These are phyloP conservation scores for Boletus albobrunnescens DNA, from an alignment of 1,284 basidiomycete genomes.

Conservation along the genomic window DNA sequence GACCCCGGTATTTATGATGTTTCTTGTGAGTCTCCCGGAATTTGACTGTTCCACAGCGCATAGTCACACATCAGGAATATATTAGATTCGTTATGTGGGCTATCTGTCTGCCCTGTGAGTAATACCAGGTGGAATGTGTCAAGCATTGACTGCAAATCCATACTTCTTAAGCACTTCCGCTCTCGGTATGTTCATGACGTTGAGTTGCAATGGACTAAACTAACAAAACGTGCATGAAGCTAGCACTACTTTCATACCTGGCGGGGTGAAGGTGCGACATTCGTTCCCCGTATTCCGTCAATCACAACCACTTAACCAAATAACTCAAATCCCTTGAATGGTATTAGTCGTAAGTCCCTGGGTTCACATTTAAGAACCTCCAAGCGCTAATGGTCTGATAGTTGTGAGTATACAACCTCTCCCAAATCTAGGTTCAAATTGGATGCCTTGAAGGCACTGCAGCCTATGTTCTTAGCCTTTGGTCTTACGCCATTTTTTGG, in stretches of 20 bases:
- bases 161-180: not conserved
- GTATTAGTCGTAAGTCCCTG: conserved; percentile 1
- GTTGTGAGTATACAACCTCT: not conserved
- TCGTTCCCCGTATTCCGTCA: not conserved
- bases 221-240: not conserved
- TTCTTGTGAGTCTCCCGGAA: not conserved
- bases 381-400: not conserved
- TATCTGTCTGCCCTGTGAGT: not conserved
- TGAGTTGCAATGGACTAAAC: not conserved
- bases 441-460: not conserved
- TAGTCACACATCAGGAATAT: not conserved
- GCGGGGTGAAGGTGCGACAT: not conserved
- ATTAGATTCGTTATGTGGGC: not conserved
- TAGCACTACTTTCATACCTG: not conserved
- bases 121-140: not conserved
- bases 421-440: not conserved
- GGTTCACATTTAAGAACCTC: not conserved
- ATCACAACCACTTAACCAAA: too few species aligned
- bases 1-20: not conserved
- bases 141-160: not conserved
- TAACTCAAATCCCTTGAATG: not conserved
- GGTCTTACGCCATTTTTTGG: not conserved
- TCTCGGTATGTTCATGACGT: not conserved
- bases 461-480: not conserved
- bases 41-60: not conserved